Percentiles rank a stretch among this genome's conserved stretches.
Conservation (phyloP, 2,329 filamentous ascomycete genomes). For the Colletotrichum orchidophilum region DNA sequence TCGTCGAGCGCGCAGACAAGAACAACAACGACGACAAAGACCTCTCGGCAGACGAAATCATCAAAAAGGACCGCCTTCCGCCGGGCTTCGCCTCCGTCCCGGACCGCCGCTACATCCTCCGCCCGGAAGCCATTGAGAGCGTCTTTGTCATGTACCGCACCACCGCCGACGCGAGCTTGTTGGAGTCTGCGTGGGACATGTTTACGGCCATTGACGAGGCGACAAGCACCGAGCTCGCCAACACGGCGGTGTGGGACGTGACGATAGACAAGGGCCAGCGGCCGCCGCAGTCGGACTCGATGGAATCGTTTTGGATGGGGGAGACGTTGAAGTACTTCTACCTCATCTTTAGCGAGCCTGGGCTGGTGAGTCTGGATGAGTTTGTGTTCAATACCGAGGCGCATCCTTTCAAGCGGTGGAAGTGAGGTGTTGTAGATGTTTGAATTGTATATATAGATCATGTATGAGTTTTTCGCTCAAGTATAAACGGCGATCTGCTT, state of each 20-base stretch:
- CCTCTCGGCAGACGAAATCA: conserved; percentile 37
- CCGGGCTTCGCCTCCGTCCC: conserved; percentile 39
- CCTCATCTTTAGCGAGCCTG: conserved; percentile 66
- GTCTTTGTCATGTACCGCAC: conserved; percentile 74
- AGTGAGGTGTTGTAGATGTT: neutral
- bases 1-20: conserved; percentile 40
- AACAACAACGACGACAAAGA: conserved; percentile 34
- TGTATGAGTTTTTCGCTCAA: neutral
- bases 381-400: conserved; percentile 59
- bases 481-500: fast-evolving
- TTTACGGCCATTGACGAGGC: conserved; percentile 61
- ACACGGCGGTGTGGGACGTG: conserved; percentile 64
- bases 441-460: neutral
- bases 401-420: conserved; percentile 39
- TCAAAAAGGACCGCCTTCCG: conserved; percentile 38
- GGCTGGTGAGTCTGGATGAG: conserved; percentile 65
- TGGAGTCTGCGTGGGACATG: conserved; percentile 70
- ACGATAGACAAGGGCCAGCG: conserved; percentile 41
- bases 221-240: conserved; percentile 60
- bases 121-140: conserved; percentile 74
- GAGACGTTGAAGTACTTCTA: conserved; percentile 45
- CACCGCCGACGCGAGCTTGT: conserved; percentile 62
- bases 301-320: conserved; percentile 57
- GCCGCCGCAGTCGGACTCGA: conserved; percentile 61
- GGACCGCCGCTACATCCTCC: conserved; percentile 59